phyloP scores from a whole-genome alignment of 257 asterid species.

The Lycium barbarum region DNA sequence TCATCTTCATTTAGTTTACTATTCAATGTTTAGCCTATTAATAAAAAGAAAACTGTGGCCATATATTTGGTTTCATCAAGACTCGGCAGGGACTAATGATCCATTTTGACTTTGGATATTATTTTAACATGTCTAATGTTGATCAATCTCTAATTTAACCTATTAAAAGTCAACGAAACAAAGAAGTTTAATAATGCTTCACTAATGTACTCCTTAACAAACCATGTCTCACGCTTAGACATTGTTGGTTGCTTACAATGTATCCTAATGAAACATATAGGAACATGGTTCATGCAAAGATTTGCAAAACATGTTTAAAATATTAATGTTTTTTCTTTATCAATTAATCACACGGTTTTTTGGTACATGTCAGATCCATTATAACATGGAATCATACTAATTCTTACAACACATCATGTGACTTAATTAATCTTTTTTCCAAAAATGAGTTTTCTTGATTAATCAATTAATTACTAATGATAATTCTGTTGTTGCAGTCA shows the following conservation, averaged over 20 bases:
- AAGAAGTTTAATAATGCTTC: conserved; percentile 15
- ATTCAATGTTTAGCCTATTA: not conserved
- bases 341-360: not conserved
- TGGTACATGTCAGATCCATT: not conserved
- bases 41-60: not conserved
- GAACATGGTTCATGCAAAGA: conserved; percentile 42
- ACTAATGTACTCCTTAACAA: not conserved
- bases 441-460: not conserved
- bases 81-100: not conserved
- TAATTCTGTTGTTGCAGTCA: conserved; percentile 44
- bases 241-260: conserved; percentile 13
- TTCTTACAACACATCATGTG: not conserved
- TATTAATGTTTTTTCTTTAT: not conserved
- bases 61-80: too few relatives aligned
- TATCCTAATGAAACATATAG: conserved; percentile 41
- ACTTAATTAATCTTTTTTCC: not conserved
- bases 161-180: conserved; percentile 13
- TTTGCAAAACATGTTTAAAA: not conserved
- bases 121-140: not conserved
- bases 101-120: not conserved
- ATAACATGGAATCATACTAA: not conserved
- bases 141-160: not conserved
- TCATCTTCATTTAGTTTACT: not conserved
- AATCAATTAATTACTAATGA: not conserved
- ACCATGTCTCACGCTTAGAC: not conserved